A percentile compares a stretch with the other conserved stretches of the same genome.
phyloP scores from a whole-genome alignment of 768 basidiomycete genomes.

The Podaxis carcinomalis region DNA sequence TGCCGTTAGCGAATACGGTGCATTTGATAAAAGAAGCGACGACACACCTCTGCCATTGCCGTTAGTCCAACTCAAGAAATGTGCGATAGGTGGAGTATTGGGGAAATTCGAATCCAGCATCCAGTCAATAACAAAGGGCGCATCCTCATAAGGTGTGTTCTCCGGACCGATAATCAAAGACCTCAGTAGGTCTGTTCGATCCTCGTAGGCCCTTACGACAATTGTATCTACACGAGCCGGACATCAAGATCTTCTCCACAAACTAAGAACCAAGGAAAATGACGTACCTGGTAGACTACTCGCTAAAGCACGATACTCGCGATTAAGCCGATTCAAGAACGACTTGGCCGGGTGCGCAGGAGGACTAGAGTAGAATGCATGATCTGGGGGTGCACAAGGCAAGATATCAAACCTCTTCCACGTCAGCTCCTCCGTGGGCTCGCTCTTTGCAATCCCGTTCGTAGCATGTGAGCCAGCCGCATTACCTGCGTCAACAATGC shows the following conservation, averaged over 20 bases:
- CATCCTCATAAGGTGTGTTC: conserved; percentile 94
- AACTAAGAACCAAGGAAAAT: neutral
- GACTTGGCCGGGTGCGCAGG: conserved; percentile 63
- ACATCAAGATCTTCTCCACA: neutral
- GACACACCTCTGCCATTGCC: conserved; percentile 80
- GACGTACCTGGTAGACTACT: conserved; percentile 77
- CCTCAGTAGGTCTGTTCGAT: conserved; percentile 81
- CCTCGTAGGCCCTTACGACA: conserved; percentile 86
- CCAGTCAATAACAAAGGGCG: conserved; percentile 95
- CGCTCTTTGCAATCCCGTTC: conserved; percentile 27
- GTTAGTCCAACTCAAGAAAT: conserved; percentile 93
- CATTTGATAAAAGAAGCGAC: neutral
- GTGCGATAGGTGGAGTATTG: conserved; percentile 77
- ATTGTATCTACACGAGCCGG: conserved; percentile 60
- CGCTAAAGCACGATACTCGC: conserved; percentile 78
- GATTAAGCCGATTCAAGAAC: conserved; percentile 72
- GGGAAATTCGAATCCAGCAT: conserved; percentile 83
- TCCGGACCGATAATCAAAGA: conserved; percentile 89
- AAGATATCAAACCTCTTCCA: conserved; percentile 87
- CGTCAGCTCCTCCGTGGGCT: conserved; percentile 15
- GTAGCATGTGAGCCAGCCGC: neutral
- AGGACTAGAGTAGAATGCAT: conserved; percentile 67
- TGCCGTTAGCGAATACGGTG: conserved; percentile 9
- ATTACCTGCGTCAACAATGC: neutral
- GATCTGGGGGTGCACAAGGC: conserved; percentile 72